Base-by-base conservation (phyloP, 495 filamentous ascomycete genomes). In the Aspergillus conjunctus region DNA sequence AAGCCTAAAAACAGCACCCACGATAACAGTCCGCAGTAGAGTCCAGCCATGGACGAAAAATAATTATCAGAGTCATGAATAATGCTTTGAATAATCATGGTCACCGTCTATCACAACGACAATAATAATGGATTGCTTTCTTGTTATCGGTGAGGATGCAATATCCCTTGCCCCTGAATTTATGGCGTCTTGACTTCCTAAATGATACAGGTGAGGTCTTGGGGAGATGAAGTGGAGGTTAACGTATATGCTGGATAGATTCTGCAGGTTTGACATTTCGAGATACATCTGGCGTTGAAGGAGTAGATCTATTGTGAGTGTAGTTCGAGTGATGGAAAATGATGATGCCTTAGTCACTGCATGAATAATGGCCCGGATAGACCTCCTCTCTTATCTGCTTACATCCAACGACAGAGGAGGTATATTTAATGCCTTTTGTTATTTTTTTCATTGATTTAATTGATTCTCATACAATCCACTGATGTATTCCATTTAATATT, bases 311-410 rank as follows among this genome's bases (percentile, higher is more conserved):
- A 41, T 11, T 41, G 37, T 41, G 37, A 11, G 7, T 7, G 11
- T 41, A 4, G 37, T 41, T 41, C 11, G n/a, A 41, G 26, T 41
- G 44, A 17, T 41, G 37, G 15, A 41, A 15, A 11, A 41, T 11
- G 17, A 8, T 21, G 20, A 18, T 48, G 10, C 10, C 17, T 48
- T 48, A 48, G 44, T 48, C 44, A 48, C 17, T 2, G 20, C n/a
- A 21, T 48, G 44, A 48, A 21, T 48, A 48, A 48, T 48, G n/a
- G 9, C 17, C n/a, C 18, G 21, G 44, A 48, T 48, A 48, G 21
- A 48, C 44, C 6, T 48, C 9, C 5, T 6, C 11, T 18, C n/a
- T 48, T 22, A 48, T 10, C 20, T 18, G 6, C 44, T 48, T 18
- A 22, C 15, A 11, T 14, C 3, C 0, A 9, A 9, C 37, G 37